Evolutionary conservation across 2,329 filamentous ascomycete species (phyloP).

Genomic region (Talaromyces marneffei): DNA sequence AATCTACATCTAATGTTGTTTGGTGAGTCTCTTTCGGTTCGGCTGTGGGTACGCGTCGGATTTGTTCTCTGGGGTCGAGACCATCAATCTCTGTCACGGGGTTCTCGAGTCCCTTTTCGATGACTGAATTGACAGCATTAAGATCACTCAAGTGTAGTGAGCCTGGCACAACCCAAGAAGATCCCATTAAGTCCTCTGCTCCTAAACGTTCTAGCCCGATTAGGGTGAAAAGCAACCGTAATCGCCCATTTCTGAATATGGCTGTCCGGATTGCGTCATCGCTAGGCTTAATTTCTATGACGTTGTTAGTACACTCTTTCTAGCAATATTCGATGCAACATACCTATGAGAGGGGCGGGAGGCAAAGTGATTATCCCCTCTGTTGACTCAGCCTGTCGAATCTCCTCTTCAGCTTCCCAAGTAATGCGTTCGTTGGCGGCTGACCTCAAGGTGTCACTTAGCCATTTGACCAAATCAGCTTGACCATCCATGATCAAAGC

Average conservation of each 20-base stretch:
- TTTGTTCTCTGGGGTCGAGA: slow-evolving; percentile 65
- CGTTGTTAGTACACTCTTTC: slow-evolving; percentile 19
- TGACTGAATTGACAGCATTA: slow-evolving; percentile 61
- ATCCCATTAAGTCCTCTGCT: slow-evolving; percentile 66
- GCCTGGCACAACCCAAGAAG: slow-evolving; percentile 71
- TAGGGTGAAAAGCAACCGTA: slow-evolving; percentile 76
- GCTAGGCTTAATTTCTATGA: slow-evolving; percentile 56
- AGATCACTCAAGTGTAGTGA: slow-evolving; percentile 59
- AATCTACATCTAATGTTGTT: slow-evolving; percentile 48
- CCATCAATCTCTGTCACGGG: slow-evolving; percentile 74
- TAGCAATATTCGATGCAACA: slow-evolving; percentile 25
- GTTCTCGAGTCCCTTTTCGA: slow-evolving; percentile 71
- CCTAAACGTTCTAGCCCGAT: slow-evolving; percentile 63
- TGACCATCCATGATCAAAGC: slow-evolving; percentile 75
- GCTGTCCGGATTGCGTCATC: slow-evolving; percentile 62
- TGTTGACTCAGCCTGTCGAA: slow-evolving; percentile 44
- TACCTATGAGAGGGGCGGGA: slow-evolving; percentile 40
- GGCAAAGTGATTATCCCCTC: slow-evolving; percentile 19
- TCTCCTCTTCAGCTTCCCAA: slow-evolving; percentile 69
- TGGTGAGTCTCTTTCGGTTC: slow-evolving; percentile 29
- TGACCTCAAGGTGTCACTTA: slow-evolving; percentile 63
- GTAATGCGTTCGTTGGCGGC: slow-evolving; percentile 67
- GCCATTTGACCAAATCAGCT: slow-evolving; percentile 70
- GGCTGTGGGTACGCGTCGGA: slow-evolving; percentile 61
- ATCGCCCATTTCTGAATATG: slow-evolving; percentile 82